A percentile compares a stretch with the other conserved stretches of the same genome.
Evolutionary conservation across 306 rosid genomes (phyloP).

Genomic region (Lupinus albus): DNA sequence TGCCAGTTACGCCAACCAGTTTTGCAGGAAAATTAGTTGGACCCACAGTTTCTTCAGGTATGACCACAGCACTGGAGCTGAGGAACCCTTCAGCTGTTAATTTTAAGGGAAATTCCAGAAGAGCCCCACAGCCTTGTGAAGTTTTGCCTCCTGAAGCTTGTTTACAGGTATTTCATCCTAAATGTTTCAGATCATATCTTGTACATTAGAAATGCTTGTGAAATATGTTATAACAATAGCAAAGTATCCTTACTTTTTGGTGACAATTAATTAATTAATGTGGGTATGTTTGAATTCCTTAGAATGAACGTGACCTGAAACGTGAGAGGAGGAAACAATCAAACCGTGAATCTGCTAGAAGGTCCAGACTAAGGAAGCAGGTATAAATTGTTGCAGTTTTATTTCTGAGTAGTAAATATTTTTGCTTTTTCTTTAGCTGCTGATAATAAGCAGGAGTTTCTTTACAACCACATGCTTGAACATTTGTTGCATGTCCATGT

Average conservation of each 20-base stretch:
- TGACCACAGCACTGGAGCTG: slow-evolving; percentile 66
- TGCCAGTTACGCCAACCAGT: slow-evolving; percentile 46
- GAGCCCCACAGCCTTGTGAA: slow-evolving; percentile 50
- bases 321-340: slow-evolving; percentile 97
- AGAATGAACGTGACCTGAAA: slow-evolving; percentile 89
- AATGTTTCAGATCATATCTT: slow-evolving; percentile 9
- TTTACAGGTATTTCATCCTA: slow-evolving; percentile 56
- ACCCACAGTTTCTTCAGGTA: slow-evolving; percentile 63
- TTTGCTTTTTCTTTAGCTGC: background rate
- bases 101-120: slow-evolving; percentile 45
- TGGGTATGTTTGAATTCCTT: slow-evolving; percentile 38
- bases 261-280: slow-evolving; percentile 8
- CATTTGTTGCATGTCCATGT: background rate
- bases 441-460: slow-evolving; percentile 12
- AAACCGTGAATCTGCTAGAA: slow-evolving; percentile 95
- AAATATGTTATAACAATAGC: background rate
- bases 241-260: slow-evolving; percentile 4
- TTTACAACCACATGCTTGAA: background rate
- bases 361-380: slow-evolving; percentile 99
- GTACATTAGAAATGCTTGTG: background rate
- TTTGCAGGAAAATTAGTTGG: slow-evolving; percentile 53
- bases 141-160: slow-evolving; percentile 74
- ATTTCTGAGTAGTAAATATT: background rate
- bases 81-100: slow-evolving; percentile 55
- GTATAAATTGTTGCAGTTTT: slow-evolving; percentile 43